Evolutionary conservation across 495 filamentous ascomycete species (phyloP), one percentile per base, ranked within the genome.

Genomic region (Daldinia vernicosa): DNA sequence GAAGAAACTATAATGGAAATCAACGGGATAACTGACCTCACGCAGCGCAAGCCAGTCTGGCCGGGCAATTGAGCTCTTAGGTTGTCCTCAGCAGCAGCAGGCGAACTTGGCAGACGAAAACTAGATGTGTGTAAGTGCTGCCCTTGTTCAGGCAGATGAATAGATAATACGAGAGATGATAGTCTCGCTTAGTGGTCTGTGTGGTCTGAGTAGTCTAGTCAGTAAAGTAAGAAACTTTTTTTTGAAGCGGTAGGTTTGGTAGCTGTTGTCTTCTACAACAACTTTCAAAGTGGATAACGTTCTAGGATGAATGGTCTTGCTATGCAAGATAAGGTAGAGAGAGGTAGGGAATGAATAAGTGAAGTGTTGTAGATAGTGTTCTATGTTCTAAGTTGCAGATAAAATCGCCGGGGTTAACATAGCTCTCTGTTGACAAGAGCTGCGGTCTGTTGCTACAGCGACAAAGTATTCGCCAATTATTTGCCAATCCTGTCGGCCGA

Each of bases 21-120:
- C 27, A 39, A 55, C 68, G 45, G 45, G 17, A 59, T 14, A 56
- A 50, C 83, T 67, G 78, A 91, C 89, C 88, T 91, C 89, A 88
- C 88, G 88, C 89, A 92, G 89, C 85, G 85, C 87, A 89, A 89
- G 87, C 87, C 85, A 85, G 81, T 82, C 86, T 84, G 71, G 86
- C 88, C 88, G 89, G 89, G 89, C 89, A 76, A 71, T 68, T 74
- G 32, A 57, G 33, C 28, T 75, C 56, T 74, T 73, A 74, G 35
- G 71, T 80, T 71, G 76, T 80, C 73, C 78, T 83, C 83, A 84
- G 82, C 76, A 80, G 73, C 71, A 74, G 74, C 55, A 63, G 63
- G 66, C 72, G 74, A 81, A 78, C 78, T 76, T 76, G 71, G 75
- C 73, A 75, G 67, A 63, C 65, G 70, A 74, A 57, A 76, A 71